These are phyloP conservation scores for Tilletia setariae DNA, from an alignment of 1,284 basidiomycete species.

Conservation along the genomic window DNA sequence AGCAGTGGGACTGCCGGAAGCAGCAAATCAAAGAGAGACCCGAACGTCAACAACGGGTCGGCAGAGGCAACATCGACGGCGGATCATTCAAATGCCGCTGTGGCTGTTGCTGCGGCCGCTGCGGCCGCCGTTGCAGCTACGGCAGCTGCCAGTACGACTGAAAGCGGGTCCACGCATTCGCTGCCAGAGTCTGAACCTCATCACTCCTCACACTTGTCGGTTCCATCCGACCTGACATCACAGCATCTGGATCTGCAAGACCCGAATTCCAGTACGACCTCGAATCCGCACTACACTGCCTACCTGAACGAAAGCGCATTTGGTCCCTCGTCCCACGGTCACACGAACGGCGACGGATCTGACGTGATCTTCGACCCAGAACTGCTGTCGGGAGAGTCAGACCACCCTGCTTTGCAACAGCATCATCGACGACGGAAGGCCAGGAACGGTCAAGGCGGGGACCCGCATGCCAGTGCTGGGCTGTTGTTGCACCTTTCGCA, in stretches of 20 bases:
- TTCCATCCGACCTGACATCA: no score
- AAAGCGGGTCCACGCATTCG: no score
- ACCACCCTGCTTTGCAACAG: not conserved
- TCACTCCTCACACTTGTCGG: no score
- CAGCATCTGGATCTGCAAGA: no score
- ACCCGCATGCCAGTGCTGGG: conserved; percentile 1
- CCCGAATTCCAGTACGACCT: not conserved
- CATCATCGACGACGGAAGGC: not conserved
- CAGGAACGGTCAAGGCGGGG: not conserved
- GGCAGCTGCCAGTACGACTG: no score
- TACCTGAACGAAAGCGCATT: conserved; percentile 12
- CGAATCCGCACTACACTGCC: not conserved
- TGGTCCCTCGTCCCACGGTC: not conserved
- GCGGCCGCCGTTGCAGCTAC: no score
- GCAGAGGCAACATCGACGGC: no score
- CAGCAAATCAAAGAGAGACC: conserved; percentile 24
- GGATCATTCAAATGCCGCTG: no score
- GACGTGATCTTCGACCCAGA: not conserved
- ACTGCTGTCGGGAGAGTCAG: no score
- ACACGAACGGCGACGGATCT: not conserved
- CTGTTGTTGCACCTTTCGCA: conserved; percentile 5
- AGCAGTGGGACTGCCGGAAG: not conserved
- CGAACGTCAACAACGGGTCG: not conserved
- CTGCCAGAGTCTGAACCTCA: no score
- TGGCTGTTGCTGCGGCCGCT: no score